These are phyloP conservation scores for Aspergillus pseudoterreus DNA, from an alignment of 2,329 filamentous ascomycete species.

Conservation along the genomic window DNA sequence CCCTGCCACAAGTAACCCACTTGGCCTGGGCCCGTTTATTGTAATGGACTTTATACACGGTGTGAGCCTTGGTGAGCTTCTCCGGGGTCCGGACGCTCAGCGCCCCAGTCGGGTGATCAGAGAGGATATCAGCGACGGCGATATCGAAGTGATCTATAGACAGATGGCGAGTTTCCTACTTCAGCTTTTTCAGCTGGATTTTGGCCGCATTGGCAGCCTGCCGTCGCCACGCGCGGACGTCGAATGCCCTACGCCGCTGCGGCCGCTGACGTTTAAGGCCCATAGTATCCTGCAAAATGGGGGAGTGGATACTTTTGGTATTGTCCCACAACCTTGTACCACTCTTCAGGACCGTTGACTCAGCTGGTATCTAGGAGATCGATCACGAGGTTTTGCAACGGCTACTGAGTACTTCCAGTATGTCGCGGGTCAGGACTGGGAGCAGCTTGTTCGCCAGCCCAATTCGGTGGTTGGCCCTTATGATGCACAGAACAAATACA, in stretches of 20 bases:
- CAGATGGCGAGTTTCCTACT: slow-evolving; percentile 26
- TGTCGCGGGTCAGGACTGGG: slow-evolving; percentile 28
- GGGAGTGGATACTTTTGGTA: slow-evolving; percentile 29
- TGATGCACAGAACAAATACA: slow-evolving; percentile 27
- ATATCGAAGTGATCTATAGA: slow-evolving; percentile 26
- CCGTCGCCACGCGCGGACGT: slow-evolving; percentile 14
- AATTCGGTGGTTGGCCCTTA: slow-evolving; percentile 29
- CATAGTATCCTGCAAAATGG: slow-evolving; percentile 29
- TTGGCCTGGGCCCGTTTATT: slow-evolving; percentile 27
- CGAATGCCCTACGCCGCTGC: slow-evolving; percentile 11
- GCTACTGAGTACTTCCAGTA: slow-evolving; percentile 34
- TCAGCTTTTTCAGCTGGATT: slow-evolving; percentile 28
- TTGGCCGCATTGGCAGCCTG: slow-evolving; percentile 28
- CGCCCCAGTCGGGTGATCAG: slow-evolving; percentile 39
- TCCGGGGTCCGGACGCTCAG: slow-evolving; percentile 35
- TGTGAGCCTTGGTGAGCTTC: slow-evolving; percentile 21
- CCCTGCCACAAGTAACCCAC: slow-evolving; percentile 21
- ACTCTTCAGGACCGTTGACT: slow-evolving; percentile 4
- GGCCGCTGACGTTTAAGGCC: slow-evolving; percentile 33
- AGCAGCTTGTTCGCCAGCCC: slow-evolving; percentile 31
- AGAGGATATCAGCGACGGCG: slow-evolving; percentile 23
- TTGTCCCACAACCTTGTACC: background rate
- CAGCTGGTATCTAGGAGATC: slow-evolving; percentile 19
- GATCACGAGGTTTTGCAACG: slow-evolving; percentile 24
- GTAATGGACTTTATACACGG: slow-evolving; percentile 29